Conservation (phyloP, 2,329 filamentous ascomycete species). For the Curvularia sp. region DNA sequence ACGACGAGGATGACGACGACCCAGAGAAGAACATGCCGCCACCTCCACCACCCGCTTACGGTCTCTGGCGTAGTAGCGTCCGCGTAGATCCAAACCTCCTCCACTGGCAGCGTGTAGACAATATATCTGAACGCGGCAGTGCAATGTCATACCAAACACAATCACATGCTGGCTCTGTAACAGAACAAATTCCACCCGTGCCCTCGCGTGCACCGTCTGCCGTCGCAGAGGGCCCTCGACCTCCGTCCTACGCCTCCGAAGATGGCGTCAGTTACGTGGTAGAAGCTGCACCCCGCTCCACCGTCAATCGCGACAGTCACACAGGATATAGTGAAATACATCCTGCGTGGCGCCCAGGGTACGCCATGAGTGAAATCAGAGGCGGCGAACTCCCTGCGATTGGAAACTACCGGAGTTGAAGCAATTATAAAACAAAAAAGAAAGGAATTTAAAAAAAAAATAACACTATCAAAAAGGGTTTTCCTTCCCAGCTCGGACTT, state of each 20-base stretch:
- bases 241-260: conserved; percentile 78
- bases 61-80: conserved; percentile 81
- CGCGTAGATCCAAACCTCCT: conserved; percentile 81
- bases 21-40: conserved; percentile 32
- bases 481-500: no score
- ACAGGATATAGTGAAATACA: conserved; percentile 45
- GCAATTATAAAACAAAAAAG: not conserved
- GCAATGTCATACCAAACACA: conserved; percentile 11
- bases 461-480: not conserved
- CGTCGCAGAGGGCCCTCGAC: conserved; percentile 54
- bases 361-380: conserved; percentile 38
- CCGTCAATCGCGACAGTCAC: conserved; percentile 18
- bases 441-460: not conserved
- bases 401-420: not conserved
- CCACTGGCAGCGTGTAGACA: conserved; percentile 73
- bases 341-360: conserved; percentile 48
- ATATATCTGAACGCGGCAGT: conserved; percentile 3
- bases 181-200: not conserved
- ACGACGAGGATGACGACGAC: conserved; percentile 20
- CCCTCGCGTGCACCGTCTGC: not conserved
- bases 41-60: conserved; percentile 77
- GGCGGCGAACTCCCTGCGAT: conserved; percentile 21
- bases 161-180: conserved; percentile 13
- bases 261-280: conserved; percentile 77
- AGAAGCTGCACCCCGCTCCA: conserved; percentile 61